Conservation (phyloP, 257 asterid species). For the Plantago ovata region DNA sequence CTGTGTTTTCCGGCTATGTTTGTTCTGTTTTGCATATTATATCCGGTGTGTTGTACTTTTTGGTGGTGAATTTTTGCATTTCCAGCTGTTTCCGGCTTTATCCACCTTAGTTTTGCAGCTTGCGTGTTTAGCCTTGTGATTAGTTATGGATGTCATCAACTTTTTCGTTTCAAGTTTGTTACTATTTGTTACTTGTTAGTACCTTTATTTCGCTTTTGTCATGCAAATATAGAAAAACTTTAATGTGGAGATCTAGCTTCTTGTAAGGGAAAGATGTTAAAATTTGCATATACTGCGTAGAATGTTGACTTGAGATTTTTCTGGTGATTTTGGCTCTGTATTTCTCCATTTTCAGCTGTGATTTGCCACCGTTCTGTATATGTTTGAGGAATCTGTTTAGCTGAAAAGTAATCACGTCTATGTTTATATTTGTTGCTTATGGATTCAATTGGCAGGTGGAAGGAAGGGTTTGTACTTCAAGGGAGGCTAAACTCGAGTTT, state of each 20-base stretch:
- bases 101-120: slow-evolving; percentile 18
- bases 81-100: slow-evolving; percentile 7
- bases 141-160: slow-evolving; percentile 3
- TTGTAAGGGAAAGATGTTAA: not conserved
- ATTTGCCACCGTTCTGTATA: slow-evolving; percentile 6
- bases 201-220: not conserved
- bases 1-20: slow-evolving; percentile 8
- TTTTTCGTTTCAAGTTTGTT: not conserved
- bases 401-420: not conserved
- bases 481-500: slow-evolving; percentile 83
- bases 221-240: not conserved
- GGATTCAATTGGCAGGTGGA: slow-evolving; percentile 67
- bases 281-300: not conserved
- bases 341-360: slow-evolving; percentile 4
- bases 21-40: not conserved
- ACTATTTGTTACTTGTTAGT: not conserved
- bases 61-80: slow-evolving; percentile 14
- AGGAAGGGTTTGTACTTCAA: slow-evolving; percentile 61
- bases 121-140: slow-evolving; percentile 14
- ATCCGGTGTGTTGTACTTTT: not conserved
- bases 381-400: not conserved
- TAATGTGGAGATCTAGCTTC: not conserved
- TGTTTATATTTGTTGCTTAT: slow-evolving; percentile 5
- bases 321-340: too few relatives aligned
- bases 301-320: not conserved